Evolutionary conservation across 108 stramenopile genomes (phyloP), one percentile per base, ranked within the genome.

Genomic region (Skeletonema menzelii): DNA sequence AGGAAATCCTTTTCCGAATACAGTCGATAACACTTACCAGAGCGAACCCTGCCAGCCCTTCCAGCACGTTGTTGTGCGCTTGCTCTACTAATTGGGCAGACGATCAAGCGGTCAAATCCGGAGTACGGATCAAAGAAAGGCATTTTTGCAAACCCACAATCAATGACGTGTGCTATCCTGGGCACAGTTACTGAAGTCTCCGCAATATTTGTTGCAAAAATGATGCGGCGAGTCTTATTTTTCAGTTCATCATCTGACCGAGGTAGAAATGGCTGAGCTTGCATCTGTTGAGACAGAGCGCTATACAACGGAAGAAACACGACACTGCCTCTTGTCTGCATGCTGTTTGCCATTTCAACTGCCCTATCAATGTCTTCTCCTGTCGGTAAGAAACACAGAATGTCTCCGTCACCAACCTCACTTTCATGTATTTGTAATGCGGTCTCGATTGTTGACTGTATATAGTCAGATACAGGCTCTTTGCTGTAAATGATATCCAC

Each of bases 101-200:
- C 87, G 56, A 94, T 82, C 35, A 96, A 56, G 26, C 92, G 84
- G 27, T 97, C 95, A 72, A 95, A 85, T 13, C 84, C 85, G 1
- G 84, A 86, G 47, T 67, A 67, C 1, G 95, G 90, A 75, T 96
- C 93, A 79, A 90, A 97, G 67, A 83, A 94, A 35, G 98, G 97
- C 38, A 97, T 81, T 84, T 98, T 98, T 27, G 92, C 97, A 70
- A 93, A 89, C 12, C 99, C 99, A 56, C 92, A 82, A 74, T 99
- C 99, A 57, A 99, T 80, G 13, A 99, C 98, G 74, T 84, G 90
- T 6, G 90, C 86, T 42, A 99, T 89, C 49, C 82, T 70, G 19
- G 95, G 95, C 8, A 98, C 90, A 15, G 98, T 98, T 20, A 99
- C 84, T 26, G 91, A 93, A 46, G 97, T 97, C 72, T 99, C 98